Evolutionary conservation across 1,139 yeast species (phyloP), one percentile per base, ranked within the genome.

Genomic region (Suhomyces terraborum): DNA sequence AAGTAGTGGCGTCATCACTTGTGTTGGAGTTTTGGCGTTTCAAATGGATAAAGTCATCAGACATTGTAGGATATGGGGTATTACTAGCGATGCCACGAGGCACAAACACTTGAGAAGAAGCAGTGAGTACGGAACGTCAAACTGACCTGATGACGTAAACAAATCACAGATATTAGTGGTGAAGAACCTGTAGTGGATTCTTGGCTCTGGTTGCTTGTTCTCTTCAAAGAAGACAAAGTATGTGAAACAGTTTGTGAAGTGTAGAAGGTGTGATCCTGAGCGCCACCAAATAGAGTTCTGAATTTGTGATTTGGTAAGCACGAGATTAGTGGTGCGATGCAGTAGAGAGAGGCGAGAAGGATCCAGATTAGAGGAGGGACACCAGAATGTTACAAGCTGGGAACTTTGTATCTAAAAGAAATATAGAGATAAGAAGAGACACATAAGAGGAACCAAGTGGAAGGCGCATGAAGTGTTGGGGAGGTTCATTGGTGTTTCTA

Each of bases 21-120:
- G 39, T 32, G 21, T 32, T 32, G 12, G 50, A 41, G 28, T 35
- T 20, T 27, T 29, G 43, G 19, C 41, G 28, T 17, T 38, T 43
- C 19, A 45, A 30, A 26, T 47, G 46, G 22, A 42, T 23, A 34
- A 49, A 44, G 23, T 40, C 50, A 32, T 46, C 36, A 17, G 46
- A 33, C 46, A 42, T 42, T 6, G 26, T 35, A 22, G 24, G 3
- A 4, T 32, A 10, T n/a, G 10, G 32, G 19, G 17, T 7, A 13
- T 16, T 16, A 13, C 7, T n/a, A 9, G 16, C 17, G 21, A 14
- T 23, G 23, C 26, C 29, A 22, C 35, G 34, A 19, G 26, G 16
- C 7, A 19, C 12, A 18, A 19, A 24, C 27, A 4, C 16, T n/a
- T 14, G 6, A n/a, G n/a, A n/a, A n/a, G n/a, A n/a, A n/a, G n/a